Conservation (phyloP, 805 yeast genomes). For the Kuraishia piskuri region DNA sequence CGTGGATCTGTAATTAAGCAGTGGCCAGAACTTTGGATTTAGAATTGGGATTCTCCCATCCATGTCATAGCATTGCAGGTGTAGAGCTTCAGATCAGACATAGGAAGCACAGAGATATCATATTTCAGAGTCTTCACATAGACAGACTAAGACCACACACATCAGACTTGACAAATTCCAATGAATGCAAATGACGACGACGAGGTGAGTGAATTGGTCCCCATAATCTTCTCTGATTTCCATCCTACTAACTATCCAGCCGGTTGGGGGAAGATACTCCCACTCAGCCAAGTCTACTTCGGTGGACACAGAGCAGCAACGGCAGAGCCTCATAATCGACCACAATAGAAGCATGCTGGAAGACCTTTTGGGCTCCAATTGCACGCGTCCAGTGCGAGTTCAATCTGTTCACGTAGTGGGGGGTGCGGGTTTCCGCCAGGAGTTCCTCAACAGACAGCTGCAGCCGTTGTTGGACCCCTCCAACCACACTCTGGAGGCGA, state of each 20-base stretch:
- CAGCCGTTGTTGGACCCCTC: conserved; percentile 29
- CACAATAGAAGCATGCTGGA: conserved; percentile 20
- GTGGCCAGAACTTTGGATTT: too few species aligned
- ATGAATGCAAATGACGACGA: neutral
- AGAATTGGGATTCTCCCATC: too few species aligned
- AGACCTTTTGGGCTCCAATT: conserved; percentile 19
- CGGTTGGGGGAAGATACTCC: neutral
- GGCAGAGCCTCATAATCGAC: conserved; percentile 17
- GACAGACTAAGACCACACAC: too few species aligned
- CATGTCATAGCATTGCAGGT: too few species aligned
- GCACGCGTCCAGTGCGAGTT: conserved; percentile 32
- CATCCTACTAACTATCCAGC: neutral
- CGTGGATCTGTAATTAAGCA: too few species aligned
- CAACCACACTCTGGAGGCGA: conserved; percentile 27
- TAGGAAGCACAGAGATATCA: too few species aligned
- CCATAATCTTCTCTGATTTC: too few species aligned
- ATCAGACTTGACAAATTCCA: too few species aligned
- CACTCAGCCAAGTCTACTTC: neutral
- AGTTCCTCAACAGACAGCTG: conserved; percentile 37
- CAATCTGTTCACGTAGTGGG: conserved; percentile 40
- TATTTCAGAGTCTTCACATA: too few species aligned
- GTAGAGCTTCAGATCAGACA: too few species aligned
- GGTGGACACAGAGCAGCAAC: conserved; percentile 15
- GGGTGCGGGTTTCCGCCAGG: conserved; percentile 32
- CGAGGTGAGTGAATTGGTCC: neutral